A percentile compares a stretch with the other conserved stretches of the same genome.
Conservation (phyloP, 2,329 filamentous ascomycete genomes). For the Macrophomina phaseolina region DNA sequence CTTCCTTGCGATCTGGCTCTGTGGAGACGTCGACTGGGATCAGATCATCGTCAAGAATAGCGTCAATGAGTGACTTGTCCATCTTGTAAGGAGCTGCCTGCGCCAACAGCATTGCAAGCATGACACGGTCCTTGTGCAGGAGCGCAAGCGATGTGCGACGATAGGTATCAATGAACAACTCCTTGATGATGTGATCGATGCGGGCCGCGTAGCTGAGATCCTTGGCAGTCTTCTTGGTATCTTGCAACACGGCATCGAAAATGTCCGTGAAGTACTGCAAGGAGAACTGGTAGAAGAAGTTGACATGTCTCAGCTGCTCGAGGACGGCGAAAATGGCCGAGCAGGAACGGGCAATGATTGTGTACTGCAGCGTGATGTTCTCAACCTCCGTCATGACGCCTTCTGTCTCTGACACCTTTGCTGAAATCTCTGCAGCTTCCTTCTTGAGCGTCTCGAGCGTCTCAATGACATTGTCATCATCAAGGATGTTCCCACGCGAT, state of each 20-base stretch:
- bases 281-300: slow-evolving; percentile 99
- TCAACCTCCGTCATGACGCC: slow-evolving; percentile 99
- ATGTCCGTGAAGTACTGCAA: slow-evolving; percentile 98
- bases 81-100: slow-evolving; percentile 96
- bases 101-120: slow-evolving; percentile 90
- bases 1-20: slow-evolving; percentile 66
- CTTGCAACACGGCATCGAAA: slow-evolving; percentile 87
- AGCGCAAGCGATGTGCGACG: slow-evolving; percentile 92
- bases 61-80: slow-evolving; percentile 87
- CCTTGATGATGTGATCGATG: slow-evolving; percentile 86
- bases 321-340: slow-evolving; percentile 96
- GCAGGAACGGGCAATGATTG: slow-evolving; percentile 89
- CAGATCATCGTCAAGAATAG: slow-evolving; percentile 78
- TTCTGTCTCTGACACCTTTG: slow-evolving; percentile 95
- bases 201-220: slow-evolving; percentile 78
- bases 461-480: slow-evolving; percentile 97
- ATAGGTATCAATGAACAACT: slow-evolving; percentile 90
- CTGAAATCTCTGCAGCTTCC: slow-evolving; percentile 92
- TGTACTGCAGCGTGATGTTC: slow-evolving; percentile 92
- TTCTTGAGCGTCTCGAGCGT: slow-evolving; percentile 98
- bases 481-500: slow-evolving; percentile 95
- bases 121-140: slow-evolving; percentile 92
- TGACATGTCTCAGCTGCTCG: slow-evolving; percentile 96
- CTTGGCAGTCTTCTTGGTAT: slow-evolving; percentile 73
- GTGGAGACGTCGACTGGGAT: slow-evolving; percentile 81